Evolutionary conservation across 2,329 filamentous ascomycete genomes (phyloP), one percentile per base, ranked within the genome.

Genomic region (Aspergillus carbonarius): DNA sequence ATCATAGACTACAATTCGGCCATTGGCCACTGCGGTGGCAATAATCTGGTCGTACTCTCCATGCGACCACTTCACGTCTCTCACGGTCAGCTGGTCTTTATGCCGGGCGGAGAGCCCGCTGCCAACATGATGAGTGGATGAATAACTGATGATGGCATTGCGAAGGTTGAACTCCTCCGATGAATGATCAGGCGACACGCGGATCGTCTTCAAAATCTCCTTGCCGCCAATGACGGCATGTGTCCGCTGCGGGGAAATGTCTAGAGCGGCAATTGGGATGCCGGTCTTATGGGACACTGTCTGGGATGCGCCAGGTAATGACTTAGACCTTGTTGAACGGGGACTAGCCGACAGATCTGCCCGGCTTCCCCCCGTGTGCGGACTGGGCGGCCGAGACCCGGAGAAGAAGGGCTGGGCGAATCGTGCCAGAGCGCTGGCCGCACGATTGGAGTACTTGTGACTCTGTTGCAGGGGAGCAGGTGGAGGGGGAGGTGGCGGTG

Each of bases 41-140:
- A 88, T 85, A 65, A 82, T 82, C 60, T 82, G 81, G 65, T 81
- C 81, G 69, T 82, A 86, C 54, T 80, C 79, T 59, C 84, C 83
- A 74, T 87, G 85, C 53, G 86, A 87, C 86, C 86, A 88, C 63
- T 87, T 87, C 30, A 88, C 86, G 72, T 88, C 86, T 61, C 84
- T 84, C 63, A 87, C 84, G 55, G 84, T 83, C 62, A 88, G 78
- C 60, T 83, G 83, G 60, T 86, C 83, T 62, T 83, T 82, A 69
- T 84, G 78, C 42, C 82, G 79, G 51, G 79, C 76, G 42, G 79
- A 76, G 54, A 78, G 72, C 20, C 63, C 72, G 48, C 75, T 74
- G 20, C 76, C 74, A 37, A 77, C 75, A 59, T 80, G 77, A 61
- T 82, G 79, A 57, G 81, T 81, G 7, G 79, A 79, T 35, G 83